A percentile compares a stretch with the other conserved stretches of the same genome.
Conservation (phyloP, 495 filamentous ascomycete species). For the Collariella sp. region DNA sequence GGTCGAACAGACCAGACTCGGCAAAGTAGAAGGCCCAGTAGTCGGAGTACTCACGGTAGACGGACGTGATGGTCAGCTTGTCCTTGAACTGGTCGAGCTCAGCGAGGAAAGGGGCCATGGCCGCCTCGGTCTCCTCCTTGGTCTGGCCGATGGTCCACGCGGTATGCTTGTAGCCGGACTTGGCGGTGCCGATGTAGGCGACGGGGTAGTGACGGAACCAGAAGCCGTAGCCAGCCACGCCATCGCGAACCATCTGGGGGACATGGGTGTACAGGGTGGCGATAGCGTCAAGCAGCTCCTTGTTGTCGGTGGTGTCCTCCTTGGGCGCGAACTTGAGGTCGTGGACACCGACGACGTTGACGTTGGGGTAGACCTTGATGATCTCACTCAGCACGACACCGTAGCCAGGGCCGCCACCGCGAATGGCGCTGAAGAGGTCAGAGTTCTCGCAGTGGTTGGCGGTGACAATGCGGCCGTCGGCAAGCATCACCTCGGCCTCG, state of each 20-base stretch:
- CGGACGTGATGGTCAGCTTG: not conserved
- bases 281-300: slow-evolving; percentile 10
- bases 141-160: slow-evolving; percentile 6
- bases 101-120: not conserved
- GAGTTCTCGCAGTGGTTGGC: slow-evolving; percentile 31
- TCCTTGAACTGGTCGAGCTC: slow-evolving; percentile 2
- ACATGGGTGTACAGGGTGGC: not conserved
- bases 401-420: slow-evolving; percentile 34
- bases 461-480: slow-evolving; percentile 35
- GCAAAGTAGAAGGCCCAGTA: slow-evolving; percentile 12
- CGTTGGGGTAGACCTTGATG: slow-evolving; percentile 33
- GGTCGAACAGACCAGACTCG: slow-evolving; percentile 5
- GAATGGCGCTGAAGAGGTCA: slow-evolving; percentile 44
- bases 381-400: slow-evolving; percentile 39
- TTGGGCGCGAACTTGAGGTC: slow-evolving; percentile 30
- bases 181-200: not conserved
- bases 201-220: slow-evolving; percentile 7
- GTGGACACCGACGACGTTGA: slow-evolving; percentile 26
- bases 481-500: slow-evolving; percentile 37
- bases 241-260: not conserved
- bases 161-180: slow-evolving; percentile 6
- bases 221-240: slow-evolving; percentile 4
- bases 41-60: slow-evolving; percentile 4
- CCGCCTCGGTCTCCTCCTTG: not conserved
- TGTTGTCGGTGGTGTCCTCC: slow-evolving; percentile 8